Evolutionary conservation across 2,329 filamentous ascomycete species (phyloP), one percentile per base, ranked within the genome.

Genomic region (Phyllosticta capitalensis): DNA sequence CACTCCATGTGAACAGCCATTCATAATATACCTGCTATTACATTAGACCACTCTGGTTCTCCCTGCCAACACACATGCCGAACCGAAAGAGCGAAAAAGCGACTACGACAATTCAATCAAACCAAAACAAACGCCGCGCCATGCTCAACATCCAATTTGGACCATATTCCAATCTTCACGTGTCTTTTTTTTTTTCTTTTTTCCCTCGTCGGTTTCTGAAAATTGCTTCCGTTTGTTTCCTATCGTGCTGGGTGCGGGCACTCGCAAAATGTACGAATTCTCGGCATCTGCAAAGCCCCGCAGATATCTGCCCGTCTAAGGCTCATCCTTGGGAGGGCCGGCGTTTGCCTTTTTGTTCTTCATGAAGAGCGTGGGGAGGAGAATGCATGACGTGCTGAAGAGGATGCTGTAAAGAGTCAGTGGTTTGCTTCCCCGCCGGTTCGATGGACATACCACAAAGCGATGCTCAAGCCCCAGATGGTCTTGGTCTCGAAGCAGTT

Each of bases 401-500:
- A 79, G 66, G 56, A 80, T 74, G 64, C 74, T 76, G 22, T 22
- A 4, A 12, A 38, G 24, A 22, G 19, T 12, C 52, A 9, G 51
- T 62, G n/a, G n/a, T 48, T 63, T 5, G 0, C 1, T 10, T 30
- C 68, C 63, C 70, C 64, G 52, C 48, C 28, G 19, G 10, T 30
- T 19, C 24, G 20, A 22, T 12, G n/a, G 54, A 77, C 79, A 69
- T 69, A 84, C 81, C 81, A 90, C 55, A 95, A 81, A 4, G 85
- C 85, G 72, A 96, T 92, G 71, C 84, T 83, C 62, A 96, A 74
- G 0, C 90, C 91, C 92, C 91, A 96, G 64, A 94, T 83, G 17
- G 88, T 83, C 80, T 95, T 95, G 72, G 91, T 85, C 77, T 94
- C 85, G 68, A 86, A 84, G 76, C 92, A 96, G 59, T 88, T 88